These are phyloP conservation scores for Passiflora organensis DNA, from an alignment of 345 rosid genomes.

Conservation along the genomic window DNA sequence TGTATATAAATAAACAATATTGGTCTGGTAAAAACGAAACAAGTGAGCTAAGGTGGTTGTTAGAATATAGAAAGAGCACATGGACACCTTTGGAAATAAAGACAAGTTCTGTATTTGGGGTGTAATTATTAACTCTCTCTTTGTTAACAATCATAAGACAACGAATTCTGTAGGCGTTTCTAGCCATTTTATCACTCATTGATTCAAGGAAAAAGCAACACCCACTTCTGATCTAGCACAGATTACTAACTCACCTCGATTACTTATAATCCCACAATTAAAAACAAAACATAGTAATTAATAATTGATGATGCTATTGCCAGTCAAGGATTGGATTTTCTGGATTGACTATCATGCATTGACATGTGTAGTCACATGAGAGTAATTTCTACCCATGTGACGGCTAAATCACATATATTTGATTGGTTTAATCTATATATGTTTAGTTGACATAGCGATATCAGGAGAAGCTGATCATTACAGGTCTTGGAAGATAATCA, in stretches of 20 bases:
- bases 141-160: too few relatives aligned
- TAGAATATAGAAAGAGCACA: slow-evolving; percentile 38
- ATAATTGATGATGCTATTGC: slow-evolving; percentile 13
- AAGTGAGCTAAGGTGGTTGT: slow-evolving; percentile 34
- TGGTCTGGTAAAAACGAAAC: slow-evolving; percentile 34
- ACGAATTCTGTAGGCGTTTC: too few relatives aligned
- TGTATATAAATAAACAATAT: slow-evolving; percentile 28
- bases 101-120: neutral
- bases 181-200: too few relatives aligned
- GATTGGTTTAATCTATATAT: too few relatives aligned
- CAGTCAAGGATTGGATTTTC: slow-evolving; percentile 19
- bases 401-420: slow-evolving; percentile 21
- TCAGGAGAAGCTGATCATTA: too few relatives aligned
- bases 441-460: too few relatives aligned
- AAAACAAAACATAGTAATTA: neutral
- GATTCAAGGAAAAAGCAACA: too few relatives aligned
- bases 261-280: too few relatives aligned
- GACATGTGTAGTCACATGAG: slow-evolving; percentile 46
- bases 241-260: too few relatives aligned
- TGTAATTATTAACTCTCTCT: neutral
- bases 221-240: too few relatives aligned
- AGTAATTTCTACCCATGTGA: slow-evolving; percentile 45
- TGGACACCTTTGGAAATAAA: slow-evolving; percentile 28
- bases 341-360: slow-evolving; percentile 15
- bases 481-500: too few relatives aligned